phyloP scores from a whole-genome alignment of 73 alveolate genomes.

The Symbiodinium natans region DNA sequence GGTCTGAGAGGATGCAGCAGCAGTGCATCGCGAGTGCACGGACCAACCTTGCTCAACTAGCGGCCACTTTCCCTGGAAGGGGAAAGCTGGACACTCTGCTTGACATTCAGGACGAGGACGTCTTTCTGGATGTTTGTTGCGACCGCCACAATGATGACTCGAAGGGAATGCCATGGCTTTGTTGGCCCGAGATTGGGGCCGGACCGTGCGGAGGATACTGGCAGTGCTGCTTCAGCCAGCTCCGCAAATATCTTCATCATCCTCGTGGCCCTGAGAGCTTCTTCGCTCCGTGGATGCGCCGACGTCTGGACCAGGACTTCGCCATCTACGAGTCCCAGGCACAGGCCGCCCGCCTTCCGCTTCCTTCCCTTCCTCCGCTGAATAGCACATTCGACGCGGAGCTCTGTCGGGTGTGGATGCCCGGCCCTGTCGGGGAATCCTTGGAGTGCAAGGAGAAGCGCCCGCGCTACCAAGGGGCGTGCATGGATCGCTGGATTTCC shows the following conservation, averaged over 20 bases:
- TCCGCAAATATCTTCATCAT: neutral
- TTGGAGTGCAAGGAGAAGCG: too few relatives aligned
- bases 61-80: neutral
- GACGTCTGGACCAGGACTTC: neutral
- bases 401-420: neutral
- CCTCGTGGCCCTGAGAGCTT: neutral
- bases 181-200: neutral
- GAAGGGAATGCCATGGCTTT: neutral
- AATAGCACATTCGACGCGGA: neutral
- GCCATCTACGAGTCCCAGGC: neutral
- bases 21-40: neutral
- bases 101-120: neutral
- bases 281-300: constrained; percentile 7
- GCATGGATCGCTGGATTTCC: neutral
- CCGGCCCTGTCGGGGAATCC: neutral
- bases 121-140: neutral
- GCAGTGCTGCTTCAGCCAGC: neutral
- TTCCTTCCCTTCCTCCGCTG: neutral
- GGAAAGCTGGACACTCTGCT: constrained; percentile 8
- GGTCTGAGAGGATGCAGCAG: neutral
- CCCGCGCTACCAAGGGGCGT: neutral
- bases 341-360: neutral
- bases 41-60: neutral
- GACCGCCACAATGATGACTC: neutral
- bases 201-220: constrained; percentile 12